phyloP scores from a whole-genome alignment of 208 protist genomes.

The Ichthyophonus hoferi region DNA sequence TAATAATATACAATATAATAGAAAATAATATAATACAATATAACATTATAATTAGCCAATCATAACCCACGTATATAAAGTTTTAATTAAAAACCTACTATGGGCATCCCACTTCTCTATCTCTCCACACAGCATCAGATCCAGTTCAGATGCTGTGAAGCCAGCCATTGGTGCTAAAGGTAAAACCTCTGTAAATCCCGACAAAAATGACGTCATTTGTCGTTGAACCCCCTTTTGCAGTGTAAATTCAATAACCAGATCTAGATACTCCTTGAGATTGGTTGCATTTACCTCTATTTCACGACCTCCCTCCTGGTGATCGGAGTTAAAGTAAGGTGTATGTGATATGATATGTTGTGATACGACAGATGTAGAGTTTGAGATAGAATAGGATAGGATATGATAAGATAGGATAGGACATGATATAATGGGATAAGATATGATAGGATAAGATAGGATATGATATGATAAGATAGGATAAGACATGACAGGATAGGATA shows the following conservation, averaged over 20 bases:
- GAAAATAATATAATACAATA: no score
- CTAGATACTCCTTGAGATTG: slow-evolving; percentile 33
- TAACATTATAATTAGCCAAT: no score
- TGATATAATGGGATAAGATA: not conserved
- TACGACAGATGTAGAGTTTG: not conserved
- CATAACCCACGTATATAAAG: no score
- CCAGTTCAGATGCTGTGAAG: slow-evolving; percentile 21
- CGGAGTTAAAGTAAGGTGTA: not conserved
- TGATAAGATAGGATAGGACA: not conserved
- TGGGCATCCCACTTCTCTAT: not conserved
- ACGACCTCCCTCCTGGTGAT: not conserved
- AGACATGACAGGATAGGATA: no score
- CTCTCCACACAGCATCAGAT: slow-evolving; percentile 22
- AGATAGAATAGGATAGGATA: not conserved
- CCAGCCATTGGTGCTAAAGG: not conserved
- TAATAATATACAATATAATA: no score
- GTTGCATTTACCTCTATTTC: not conserved
- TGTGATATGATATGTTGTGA: not conserved
- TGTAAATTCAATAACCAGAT: slow-evolving; percentile 26
- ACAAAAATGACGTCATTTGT: not conserved
- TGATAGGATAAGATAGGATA: not conserved
- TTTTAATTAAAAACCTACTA: not conserved
- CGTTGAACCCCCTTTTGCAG: not conserved
- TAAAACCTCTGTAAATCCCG: slow-evolving; percentile 29
- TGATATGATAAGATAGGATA: not conserved